These are phyloP conservation scores for Panicum virgatum DNA, from an alignment of 202 grass and related monocot species.

Conservation along the genomic window DNA sequence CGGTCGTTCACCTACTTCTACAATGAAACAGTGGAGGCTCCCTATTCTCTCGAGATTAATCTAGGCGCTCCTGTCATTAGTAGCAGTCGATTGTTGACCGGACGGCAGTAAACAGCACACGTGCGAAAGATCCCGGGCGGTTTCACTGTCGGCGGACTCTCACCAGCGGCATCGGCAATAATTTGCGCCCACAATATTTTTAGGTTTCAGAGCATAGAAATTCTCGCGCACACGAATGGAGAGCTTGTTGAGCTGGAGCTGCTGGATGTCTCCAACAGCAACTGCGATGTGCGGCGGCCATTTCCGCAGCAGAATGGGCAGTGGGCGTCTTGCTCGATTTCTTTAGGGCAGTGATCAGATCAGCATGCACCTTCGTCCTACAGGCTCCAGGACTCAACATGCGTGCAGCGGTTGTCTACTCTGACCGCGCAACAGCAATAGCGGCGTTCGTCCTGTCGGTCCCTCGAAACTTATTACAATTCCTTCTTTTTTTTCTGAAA, in stretches of 20 bases:
- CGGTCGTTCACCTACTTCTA: background rate
- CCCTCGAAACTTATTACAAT: background rate
- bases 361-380: background rate
- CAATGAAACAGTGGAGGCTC: background rate
- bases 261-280: background rate
- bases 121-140: background rate
- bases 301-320: background rate
- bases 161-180: background rate
- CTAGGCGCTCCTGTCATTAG: no score
- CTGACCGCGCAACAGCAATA: background rate
- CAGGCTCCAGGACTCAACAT: background rate
- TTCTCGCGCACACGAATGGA: slow-evolving; percentile 11
- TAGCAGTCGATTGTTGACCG: slow-evolving; percentile 1
- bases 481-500: background rate
- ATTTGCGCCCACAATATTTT: background rate
- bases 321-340: background rate
- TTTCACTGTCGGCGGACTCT: slow-evolving; percentile 4
- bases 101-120: slow-evolving; percentile 27
- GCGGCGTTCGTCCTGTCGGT: slow-evolving; percentile 23
- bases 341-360: background rate
- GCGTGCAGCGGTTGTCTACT: background rate
- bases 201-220: background rate
- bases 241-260: background rate
- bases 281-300: background rate
- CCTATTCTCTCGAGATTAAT: background rate